Base-by-base conservation (phyloP, 352 stramenopile species). In the Phytophthora multivora region DNA sequence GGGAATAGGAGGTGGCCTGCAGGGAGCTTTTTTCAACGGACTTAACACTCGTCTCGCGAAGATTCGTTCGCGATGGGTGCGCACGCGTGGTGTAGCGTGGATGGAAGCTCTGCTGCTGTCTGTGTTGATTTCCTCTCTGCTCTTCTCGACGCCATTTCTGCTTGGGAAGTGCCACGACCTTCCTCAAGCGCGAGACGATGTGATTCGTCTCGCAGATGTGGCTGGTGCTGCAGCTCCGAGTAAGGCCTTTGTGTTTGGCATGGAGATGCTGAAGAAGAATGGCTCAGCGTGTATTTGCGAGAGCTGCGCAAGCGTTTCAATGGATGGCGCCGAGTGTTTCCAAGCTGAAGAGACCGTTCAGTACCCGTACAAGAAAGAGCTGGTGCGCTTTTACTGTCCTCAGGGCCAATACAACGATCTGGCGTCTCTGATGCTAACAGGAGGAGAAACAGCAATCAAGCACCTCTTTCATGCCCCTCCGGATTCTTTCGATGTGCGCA, bases 361-460 rank as follows among this genome's bases (percentile, higher is more conserved):
- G 50, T 94, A 94, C 42, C 80, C 85, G 21, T 95, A 95, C 73
- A 86, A 88, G 59, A 86, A 91, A 28, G 86, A 95, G 23, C 67
- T 99, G 3, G 73, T 99, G 21, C 92, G 86, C 11, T 99, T 99
- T 69, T 96, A 97, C 62, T 99, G 97, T 50, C 80, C 86, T 4
- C 64, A 95, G 3, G 97, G 91, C 30, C 75, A 99, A 59, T 99
- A 99, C 87, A 99, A 99, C 63, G 95, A 99, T 69, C 80, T 99
- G 26, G 97, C 97, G 2, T 97, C 90, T 57, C 77, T 99, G 4
- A 98, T 98, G 75, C 86, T 99, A 23, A 91, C 90, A 15, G 92
- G 97, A 51, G 90, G 95, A 30, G 96, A 99, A 75, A 89, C 89
- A 40, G 95, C 90, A 5, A 95, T 95, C 66, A 97, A 97, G 60